Conservation (phyloP, 2,329 filamentous ascomycete genomes). For the Tolypocladium pustulatum region DNA sequence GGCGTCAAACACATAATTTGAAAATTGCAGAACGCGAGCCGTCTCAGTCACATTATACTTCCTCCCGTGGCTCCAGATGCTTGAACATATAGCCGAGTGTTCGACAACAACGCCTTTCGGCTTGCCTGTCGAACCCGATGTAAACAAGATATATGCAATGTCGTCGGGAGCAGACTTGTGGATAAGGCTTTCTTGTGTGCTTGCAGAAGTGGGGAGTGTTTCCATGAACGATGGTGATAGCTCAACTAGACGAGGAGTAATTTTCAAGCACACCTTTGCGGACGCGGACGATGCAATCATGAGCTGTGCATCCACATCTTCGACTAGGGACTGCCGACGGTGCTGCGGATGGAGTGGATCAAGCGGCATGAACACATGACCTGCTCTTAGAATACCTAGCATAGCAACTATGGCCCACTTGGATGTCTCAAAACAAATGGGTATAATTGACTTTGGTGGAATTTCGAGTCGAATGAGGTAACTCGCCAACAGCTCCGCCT, state of each 20-base stretch:
- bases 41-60: not conserved
- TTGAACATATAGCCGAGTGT: constrained; percentile 6
- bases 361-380: constrained; percentile 7
- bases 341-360: constrained; percentile 3
- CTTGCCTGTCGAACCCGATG: constrained; percentile 13
- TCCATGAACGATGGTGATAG: not conserved
- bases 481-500: constrained; percentile 1
- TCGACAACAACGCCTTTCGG: constrained; percentile 13
- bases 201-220: not conserved
- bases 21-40: constrained; percentile 4
- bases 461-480: constrained; percentile 10
- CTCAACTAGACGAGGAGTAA: not conserved
- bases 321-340: not conserved
- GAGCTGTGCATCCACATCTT: not conserved
- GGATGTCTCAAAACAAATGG: constrained; percentile 3
- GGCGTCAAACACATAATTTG: constrained; percentile 5
- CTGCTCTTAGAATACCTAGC: constrained; percentile 8
- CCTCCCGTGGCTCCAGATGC: not conserved
- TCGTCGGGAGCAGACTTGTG: not conserved
- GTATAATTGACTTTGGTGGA: not conserved
- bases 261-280: not conserved
- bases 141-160: constrained; percentile 13
- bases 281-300: not conserved
- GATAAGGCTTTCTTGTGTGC: not conserved
- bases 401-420: constrained; percentile 7